These are phyloP conservation scores for Mycena leptocephala DNA, from an alignment of 768 basidiomycete species.

Conservation along the genomic window DNA sequence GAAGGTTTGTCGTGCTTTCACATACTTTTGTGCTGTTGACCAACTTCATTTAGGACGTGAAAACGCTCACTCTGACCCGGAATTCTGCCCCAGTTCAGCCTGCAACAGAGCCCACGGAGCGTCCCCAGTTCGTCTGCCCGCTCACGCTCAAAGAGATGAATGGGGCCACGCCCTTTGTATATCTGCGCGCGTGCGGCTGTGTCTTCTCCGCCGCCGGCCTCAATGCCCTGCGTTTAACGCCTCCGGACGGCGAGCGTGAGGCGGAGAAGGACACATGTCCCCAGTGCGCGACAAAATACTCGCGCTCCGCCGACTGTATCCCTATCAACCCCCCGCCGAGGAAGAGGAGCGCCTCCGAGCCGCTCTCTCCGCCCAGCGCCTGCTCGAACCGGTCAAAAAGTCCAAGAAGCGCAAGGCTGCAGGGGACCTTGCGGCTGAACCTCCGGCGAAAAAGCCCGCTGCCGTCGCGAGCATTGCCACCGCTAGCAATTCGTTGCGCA, in stretches of 20 bases:
- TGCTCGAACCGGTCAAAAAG: conserved; percentile 69
- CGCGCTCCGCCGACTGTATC: conserved; percentile 68
- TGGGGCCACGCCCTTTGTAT: conserved; percentile 90
- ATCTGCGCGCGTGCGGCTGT: conserved; percentile 89
- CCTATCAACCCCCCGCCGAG: conserved; percentile 81
- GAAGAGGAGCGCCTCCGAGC: conserved; percentile 74
- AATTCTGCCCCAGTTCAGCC: conserved; percentile 72
- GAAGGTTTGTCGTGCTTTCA: conserved; percentile 72
- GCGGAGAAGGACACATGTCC: conserved; percentile 71
- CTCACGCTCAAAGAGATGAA: conserved; percentile 97
- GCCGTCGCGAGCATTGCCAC: conserved; percentile 60
- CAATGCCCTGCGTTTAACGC: conserved; percentile 53
- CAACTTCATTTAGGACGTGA: conserved; percentile 77
- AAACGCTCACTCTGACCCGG: conserved; percentile 84
- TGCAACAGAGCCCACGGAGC: conserved; percentile 59
- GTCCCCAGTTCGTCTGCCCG: conserved; percentile 89
- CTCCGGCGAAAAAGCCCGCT: conserved; percentile 64
- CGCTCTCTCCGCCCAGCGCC: conserved; percentile 72
- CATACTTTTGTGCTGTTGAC: neutral
- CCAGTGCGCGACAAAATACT: conserved; percentile 83
- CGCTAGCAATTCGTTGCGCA: conserved; percentile 77
- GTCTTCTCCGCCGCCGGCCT: conserved; percentile 92
- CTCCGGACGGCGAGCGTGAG: conserved; percentile 47
- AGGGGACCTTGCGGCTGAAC: conserved; percentile 54
- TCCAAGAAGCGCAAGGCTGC: conserved; percentile 77